Percentiles rank a stretch among this genome's conserved stretches.
Evolutionary conservation across 495 filamentous ascomycete genomes (phyloP).

Genomic region (Amphirosellinia nigrospora): DNA sequence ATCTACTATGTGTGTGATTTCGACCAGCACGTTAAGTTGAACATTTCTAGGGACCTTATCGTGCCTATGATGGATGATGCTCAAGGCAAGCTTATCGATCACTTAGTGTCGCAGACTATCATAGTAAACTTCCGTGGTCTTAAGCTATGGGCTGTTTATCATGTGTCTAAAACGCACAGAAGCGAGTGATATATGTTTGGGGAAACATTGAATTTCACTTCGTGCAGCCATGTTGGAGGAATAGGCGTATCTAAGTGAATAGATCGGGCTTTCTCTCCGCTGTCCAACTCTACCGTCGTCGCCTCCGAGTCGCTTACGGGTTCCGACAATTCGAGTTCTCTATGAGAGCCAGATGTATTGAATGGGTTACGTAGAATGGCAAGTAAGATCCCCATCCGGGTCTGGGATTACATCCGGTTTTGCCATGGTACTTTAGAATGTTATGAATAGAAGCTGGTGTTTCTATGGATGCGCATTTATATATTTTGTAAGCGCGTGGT

Average conservation of each 20-base stretch:
- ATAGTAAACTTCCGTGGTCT: constrained; percentile 36
- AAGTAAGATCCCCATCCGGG: constrained; percentile 8
- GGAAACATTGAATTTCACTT: constrained; percentile 59
- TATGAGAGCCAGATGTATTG: too few species aligned
- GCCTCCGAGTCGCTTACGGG: background rate
- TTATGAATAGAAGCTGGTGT: background rate
- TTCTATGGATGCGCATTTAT: background rate
- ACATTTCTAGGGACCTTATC: constrained; percentile 25
- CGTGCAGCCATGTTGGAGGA: too few species aligned
- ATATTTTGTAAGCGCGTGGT: background rate
- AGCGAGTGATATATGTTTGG: constrained; percentile 58
- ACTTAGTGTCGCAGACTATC: constrained; percentile 54
- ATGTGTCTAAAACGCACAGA: constrained; percentile 54
- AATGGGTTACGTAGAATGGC: background rate
- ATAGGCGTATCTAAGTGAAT: too few species aligned
- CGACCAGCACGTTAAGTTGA: constrained; percentile 52
- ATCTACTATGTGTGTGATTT: constrained; percentile 58
- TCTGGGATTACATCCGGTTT: background rate
- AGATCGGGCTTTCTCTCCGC: background rate
- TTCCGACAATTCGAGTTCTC: background rate
- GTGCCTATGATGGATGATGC: constrained; percentile 53
- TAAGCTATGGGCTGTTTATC: constrained; percentile 45
- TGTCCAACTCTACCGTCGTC: background rate
- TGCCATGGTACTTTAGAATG: background rate
- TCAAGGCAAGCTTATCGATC: constrained; percentile 54